Evolutionary conservation across 73 alveolate genomes (phyloP).

Genomic region (Paramecium tetraurelia): DNA sequence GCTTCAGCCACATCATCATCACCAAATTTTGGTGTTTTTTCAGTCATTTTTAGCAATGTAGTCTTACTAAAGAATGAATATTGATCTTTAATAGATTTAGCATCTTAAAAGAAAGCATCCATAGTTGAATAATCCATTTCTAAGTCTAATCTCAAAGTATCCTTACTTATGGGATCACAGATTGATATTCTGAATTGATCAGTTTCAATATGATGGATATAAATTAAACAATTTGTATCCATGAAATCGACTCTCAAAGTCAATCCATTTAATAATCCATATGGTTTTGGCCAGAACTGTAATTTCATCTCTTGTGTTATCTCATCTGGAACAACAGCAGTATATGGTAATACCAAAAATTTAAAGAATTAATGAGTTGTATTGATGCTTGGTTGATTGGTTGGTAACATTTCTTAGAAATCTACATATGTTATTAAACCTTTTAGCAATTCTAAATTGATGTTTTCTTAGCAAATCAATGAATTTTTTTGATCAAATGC

Average conservation of each 20-base stretch:
- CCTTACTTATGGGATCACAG: conserved; percentile 9
- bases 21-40: conserved; percentile 29
- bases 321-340: conserved; percentile 32
- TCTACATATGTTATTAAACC: conserved; percentile 1
- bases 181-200: conserved; percentile 25
- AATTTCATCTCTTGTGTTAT: neutral
- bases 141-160: neutral
- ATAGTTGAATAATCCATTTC: conserved; percentile 51
- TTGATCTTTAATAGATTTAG: neutral
- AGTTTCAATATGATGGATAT: conserved; percentile 37
- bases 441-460: neutral
- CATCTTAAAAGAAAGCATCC: conserved; percentile 23
- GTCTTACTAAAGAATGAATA: neutral
- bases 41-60: neutral
- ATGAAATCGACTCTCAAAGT: neutral
- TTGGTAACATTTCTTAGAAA: conserved; percentile 45
- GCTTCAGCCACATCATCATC: conserved; percentile 55
- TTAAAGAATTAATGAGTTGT: conserved; percentile 42
- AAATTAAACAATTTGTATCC: neutral
- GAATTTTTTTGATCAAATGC: neutral
- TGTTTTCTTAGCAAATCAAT: neutral
- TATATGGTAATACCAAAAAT: neutral
- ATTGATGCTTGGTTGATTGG: neutral
- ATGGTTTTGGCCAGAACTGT: conserved; percentile 39
- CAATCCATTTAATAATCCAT: conserved; percentile 21